phyloP scores from a whole-genome alignment of 2,329 filamentous ascomycete species.

The Didymella arachidicola region DNA sequence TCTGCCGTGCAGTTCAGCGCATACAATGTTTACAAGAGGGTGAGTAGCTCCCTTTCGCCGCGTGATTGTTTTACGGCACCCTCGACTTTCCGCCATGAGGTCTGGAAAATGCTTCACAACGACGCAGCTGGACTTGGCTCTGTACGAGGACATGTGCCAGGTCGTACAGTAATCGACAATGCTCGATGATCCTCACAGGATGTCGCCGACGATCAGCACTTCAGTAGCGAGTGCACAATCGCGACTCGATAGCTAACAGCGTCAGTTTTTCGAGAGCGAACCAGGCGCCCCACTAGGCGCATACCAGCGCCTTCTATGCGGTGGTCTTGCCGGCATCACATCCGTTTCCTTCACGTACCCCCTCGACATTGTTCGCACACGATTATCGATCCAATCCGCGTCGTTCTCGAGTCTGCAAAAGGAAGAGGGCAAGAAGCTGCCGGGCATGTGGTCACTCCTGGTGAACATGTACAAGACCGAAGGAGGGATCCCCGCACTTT shows the following conservation, averaged over 20 bases:
- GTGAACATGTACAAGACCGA: conserved; percentile 86
- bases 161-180: neutral
- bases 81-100: neutral
- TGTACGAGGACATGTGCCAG: neutral
- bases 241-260: conserved; percentile 9
- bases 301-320: conserved; percentile 81
- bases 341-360: conserved; percentile 96
- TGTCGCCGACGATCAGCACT: neutral
- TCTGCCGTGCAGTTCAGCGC: conserved; percentile 98
- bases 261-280: conserved; percentile 75
- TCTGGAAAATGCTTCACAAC: neutral
- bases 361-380: conserved; percentile 94
- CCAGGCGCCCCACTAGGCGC: conserved; percentile 78
- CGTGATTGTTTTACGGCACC: neutral
- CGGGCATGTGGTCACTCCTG: conserved; percentile 92
- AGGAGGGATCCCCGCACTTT: conserved; percentile 84
- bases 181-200: neutral
- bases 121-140: neutral
- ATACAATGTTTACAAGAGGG: conserved; percentile 96
- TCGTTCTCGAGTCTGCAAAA: conserved; percentile 80
- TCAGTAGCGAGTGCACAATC: neutral
- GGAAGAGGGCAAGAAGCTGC: conserved; percentile 64
- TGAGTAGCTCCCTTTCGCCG: conserved; percentile 56
- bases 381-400: conserved; percentile 95
- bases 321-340: conserved; percentile 90